phyloP scores from a whole-genome alignment of 2,329 filamentous ascomycete genomes.

The Rosellinia necatrix region DNA sequence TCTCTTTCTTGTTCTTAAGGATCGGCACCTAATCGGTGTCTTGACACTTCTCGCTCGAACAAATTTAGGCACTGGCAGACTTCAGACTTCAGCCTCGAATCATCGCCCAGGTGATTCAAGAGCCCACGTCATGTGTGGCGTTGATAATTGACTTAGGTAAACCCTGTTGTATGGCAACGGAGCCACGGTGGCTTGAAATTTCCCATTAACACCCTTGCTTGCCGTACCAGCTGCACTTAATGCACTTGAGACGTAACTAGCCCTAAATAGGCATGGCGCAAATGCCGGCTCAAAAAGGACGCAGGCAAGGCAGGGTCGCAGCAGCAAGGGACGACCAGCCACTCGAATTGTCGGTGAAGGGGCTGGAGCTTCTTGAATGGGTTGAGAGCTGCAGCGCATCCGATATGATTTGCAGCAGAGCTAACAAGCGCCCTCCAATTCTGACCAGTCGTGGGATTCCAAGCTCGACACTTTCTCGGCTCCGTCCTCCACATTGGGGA shows the following conservation, averaged over 20 bases:
- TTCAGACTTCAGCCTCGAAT: neutral
- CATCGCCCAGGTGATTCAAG: neutral
- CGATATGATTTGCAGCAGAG: constrained; percentile 34
- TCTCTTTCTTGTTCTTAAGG: neutral
- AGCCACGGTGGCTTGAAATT: constrained; percentile 36
- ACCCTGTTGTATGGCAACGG: neutral
- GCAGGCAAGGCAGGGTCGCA: constrained; percentile 3
- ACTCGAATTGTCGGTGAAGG: constrained; percentile 44
- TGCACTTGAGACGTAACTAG: constrained; percentile 5
- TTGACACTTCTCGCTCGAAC: neutral
- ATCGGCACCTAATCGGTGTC: neutral
- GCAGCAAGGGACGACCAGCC: constrained; percentile 35
- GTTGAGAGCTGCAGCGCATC: constrained; percentile 10
- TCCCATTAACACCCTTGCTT: constrained; percentile 19
- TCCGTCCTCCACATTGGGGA: constrained; percentile 9
- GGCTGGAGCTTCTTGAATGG: constrained; percentile 16
- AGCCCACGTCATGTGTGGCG: constrained; percentile 32
- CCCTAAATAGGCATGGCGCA: neutral
- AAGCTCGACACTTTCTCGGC: neutral
- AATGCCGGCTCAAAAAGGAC: no score
- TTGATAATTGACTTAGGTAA: no score
- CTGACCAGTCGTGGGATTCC: constrained; percentile 2
- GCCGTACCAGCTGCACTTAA: neutral
- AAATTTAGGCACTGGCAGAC: neutral
- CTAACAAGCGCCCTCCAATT: constrained; percentile 14